phyloP scores from a whole-genome alignment of 108 stramenopile genomes.

The Cyclotella kingstonii region DNA sequence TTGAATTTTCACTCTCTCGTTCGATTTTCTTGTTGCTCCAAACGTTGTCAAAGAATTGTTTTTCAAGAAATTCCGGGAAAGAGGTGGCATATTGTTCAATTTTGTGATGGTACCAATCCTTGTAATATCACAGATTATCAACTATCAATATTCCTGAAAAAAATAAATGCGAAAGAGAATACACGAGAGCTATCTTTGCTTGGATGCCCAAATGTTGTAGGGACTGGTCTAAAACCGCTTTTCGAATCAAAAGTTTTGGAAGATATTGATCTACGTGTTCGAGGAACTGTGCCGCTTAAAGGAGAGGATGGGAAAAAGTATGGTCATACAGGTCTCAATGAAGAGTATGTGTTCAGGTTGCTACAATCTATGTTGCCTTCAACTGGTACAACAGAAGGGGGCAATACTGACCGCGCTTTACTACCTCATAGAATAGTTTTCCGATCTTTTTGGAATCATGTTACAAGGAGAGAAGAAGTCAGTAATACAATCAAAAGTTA shows the following conservation, averaged over 20 bases:
- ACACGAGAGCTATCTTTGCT: background rate
- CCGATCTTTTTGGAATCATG: too few relatives aligned
- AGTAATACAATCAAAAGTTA: too few relatives aligned
- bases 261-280: slow-evolving; percentile 5
- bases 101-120: background rate
- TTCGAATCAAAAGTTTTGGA: slow-evolving; percentile 3
- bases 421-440: background rate
- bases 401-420: background rate
- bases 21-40: background rate
- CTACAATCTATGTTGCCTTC: background rate
- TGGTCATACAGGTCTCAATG: background rate
- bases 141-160: background rate
- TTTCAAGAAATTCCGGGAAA: background rate
- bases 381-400: background rate
- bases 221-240: slow-evolving; percentile 2
- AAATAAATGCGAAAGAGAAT: slow-evolving; percentile 10
- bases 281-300: background rate
- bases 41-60: background rate
- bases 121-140: slow-evolving; percentile 4
- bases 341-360: background rate
- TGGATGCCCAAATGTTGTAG: slow-evolving; percentile 3
- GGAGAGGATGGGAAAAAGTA: background rate
- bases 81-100: background rate
- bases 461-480: too few relatives aligned
- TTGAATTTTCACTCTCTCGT: slow-evolving; percentile 1